phyloP scores from a whole-genome alignment of 768 basidiomycete genomes.

The Jaapia argillacea region DNA sequence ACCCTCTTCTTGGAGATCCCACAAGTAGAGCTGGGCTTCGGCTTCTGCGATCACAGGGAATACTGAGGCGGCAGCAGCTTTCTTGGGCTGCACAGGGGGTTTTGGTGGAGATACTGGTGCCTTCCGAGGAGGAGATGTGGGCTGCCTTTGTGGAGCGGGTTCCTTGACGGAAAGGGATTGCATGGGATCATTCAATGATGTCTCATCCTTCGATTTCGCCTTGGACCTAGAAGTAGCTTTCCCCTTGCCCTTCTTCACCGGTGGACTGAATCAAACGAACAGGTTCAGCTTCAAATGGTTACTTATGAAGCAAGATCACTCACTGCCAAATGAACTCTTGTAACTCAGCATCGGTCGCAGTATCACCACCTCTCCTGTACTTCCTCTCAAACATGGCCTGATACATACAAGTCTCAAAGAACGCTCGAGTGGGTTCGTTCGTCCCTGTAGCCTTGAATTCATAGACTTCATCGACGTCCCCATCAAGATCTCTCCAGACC shows the following conservation, averaged over 20 bases:
- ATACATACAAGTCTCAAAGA: conserved; percentile 93
- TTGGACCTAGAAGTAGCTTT: background rate
- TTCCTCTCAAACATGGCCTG: conserved; percentile 96
- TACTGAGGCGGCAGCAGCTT: conserved; percentile 7
- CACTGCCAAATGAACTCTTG: conserved; percentile 78
- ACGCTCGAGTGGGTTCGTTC: conserved; percentile 64
- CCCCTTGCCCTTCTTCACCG: background rate
- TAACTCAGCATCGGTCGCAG: conserved; percentile 54
- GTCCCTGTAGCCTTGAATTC: conserved; percentile 83
- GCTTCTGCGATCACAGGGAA: conserved; percentile 22
- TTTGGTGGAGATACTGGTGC: conserved; percentile 12
- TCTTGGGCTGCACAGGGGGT: conserved; percentile 6
- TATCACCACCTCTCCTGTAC: conserved; percentile 63
- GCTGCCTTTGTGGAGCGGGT: too few relatives aligned
- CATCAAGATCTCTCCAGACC: conserved; percentile 86
- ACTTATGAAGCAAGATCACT: conserved; percentile 22
- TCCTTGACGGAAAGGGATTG: background rate
- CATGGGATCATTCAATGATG: background rate
- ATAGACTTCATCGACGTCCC: conserved; percentile 87
- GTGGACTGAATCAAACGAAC: conserved; percentile 5
- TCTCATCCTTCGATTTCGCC: background rate
- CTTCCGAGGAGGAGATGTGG: too few relatives aligned
- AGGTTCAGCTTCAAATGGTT: background rate
- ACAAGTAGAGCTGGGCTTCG: conserved; percentile 51
- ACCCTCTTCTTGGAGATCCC: conserved; percentile 39